Conservation (phyloP, 2,329 filamentous ascomycete genomes). For the Clonostachys rosea region DNA sequence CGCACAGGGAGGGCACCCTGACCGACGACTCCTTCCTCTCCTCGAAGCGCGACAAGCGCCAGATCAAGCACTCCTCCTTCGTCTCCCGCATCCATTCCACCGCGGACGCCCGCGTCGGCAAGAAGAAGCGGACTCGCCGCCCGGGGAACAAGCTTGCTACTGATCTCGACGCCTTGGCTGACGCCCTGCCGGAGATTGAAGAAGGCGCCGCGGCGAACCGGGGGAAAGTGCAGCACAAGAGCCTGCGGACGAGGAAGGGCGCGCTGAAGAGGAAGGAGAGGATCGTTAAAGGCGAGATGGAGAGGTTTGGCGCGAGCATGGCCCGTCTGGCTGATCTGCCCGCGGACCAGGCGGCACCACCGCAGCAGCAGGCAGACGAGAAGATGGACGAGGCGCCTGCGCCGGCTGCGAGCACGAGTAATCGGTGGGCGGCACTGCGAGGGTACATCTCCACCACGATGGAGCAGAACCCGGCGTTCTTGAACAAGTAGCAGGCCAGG, state of each 20-base stretch:
- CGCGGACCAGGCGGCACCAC: conserved; percentile 3
- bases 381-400: conserved; percentile 1
- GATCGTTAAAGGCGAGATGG: conserved; percentile 74
- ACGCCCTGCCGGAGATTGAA: conserved; percentile 67
- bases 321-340: conserved; percentile 58
- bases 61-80: conserved; percentile 77
- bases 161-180: conserved; percentile 65
- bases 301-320: conserved; percentile 80
- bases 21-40: conserved; percentile 58
- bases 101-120: conserved; percentile 41
- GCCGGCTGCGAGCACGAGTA: conserved; percentile 35
- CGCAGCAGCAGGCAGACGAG: conserved; percentile 2
- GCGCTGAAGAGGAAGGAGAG: conserved; percentile 80
- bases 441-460: conserved; percentile 82
- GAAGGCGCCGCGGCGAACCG: conserved; percentile 34
- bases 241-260: conserved; percentile 69
- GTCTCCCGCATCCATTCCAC: conserved; percentile 58
- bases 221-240: conserved; percentile 68
- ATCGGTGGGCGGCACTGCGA: conserved; percentile 76
- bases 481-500: conserved; percentile 8
- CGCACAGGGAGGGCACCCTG: conserved; percentile 44
- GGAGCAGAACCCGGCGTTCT: conserved; percentile 81
- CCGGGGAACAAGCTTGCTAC: conserved; percentile 76
- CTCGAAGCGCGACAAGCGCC: conserved; percentile 78
- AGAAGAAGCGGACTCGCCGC: conserved; percentile 33